Conservation (phyloP, 202 grass and related monocot genomes). For the Cymbopogon flexuosus region DNA sequence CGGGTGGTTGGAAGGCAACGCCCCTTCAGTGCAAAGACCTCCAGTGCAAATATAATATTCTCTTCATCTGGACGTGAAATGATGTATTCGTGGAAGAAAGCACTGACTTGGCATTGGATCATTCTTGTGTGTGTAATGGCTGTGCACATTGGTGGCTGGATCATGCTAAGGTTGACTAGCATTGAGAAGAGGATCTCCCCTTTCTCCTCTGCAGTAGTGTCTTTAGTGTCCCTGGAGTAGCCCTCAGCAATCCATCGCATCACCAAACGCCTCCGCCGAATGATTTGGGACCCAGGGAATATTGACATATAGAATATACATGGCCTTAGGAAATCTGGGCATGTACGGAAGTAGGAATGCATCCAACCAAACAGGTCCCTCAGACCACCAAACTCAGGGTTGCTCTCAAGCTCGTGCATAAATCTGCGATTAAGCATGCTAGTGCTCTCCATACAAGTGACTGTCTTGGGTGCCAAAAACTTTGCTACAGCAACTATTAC, state of each 20-base stretch:
- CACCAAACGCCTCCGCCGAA: not conserved
- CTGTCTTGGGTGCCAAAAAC: no score
- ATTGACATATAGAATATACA: not conserved
- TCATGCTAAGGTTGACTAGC: not conserved
- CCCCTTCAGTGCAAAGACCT: not conserved
- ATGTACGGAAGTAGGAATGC: not conserved
- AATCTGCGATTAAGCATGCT: no score
- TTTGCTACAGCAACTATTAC: no score
- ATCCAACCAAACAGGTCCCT: no score
- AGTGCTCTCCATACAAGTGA: no score
- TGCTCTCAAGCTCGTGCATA: no score
- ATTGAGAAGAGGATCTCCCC: not conserved
- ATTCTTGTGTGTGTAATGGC: not conserved
- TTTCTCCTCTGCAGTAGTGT: not conserved
- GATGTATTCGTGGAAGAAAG: slow-evolving; percentile 6
- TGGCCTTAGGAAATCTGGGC: not conserved
- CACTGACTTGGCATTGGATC: not conserved
- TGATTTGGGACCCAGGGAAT: not conserved
- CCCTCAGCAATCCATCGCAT: slow-evolving; percentile 20
- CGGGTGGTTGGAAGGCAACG: not conserved
- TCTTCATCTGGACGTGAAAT: not conserved
- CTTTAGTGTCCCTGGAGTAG: not conserved
- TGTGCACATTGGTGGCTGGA: not conserved
- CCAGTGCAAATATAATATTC: not conserved
- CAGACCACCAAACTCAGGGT: no score